Evolutionary conservation across 441 rosid genomes (phyloP).

Genomic region (Melastoma candidum): DNA sequence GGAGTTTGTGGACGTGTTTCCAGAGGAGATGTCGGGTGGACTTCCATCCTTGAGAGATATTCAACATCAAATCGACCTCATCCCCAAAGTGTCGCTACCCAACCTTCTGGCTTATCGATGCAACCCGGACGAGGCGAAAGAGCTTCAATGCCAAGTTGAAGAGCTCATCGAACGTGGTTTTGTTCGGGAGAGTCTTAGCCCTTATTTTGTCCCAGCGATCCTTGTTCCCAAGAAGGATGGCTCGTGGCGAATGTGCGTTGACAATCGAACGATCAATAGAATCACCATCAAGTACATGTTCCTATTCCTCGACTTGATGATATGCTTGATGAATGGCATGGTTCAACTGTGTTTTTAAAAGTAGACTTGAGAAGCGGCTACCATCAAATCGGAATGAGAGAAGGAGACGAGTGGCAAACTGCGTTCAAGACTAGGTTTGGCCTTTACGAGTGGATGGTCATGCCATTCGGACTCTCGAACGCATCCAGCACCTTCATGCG

Average conservation of each 20-base stretch:
- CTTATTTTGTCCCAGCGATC: too few species aligned
- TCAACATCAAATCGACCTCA: constrained; percentile 3
- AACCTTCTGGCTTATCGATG: too few species aligned
- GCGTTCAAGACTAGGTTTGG: not conserved
- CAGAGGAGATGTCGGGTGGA: not conserved
- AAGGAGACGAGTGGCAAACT: not conserved
- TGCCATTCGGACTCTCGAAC: not conserved
- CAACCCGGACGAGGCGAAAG: too few species aligned
- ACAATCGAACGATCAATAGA: not conserved
- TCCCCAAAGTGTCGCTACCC: not conserved
- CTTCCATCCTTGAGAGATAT: not conserved
- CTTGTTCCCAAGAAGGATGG: too few species aligned
- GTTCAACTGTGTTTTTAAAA: not conserved
- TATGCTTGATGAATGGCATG: not conserved
- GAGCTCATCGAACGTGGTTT: too few species aligned
- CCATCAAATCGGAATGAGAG: not conserved
- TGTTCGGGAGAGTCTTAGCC: too few species aligned
- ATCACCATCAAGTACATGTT: not conserved
- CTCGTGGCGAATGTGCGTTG: not conserved
- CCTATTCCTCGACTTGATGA: not conserved
- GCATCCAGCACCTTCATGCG: not conserved
- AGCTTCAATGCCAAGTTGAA: too few species aligned
- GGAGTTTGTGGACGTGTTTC: constrained; percentile 1
- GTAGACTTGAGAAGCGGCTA: constrained; percentile 4
- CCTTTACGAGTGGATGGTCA: constrained; percentile 4